A percentile compares a stretch with the other conserved stretches of the same genome.
Conservation (phyloP, 805 yeast species). For the Sugiyamaella americana region DNA sequence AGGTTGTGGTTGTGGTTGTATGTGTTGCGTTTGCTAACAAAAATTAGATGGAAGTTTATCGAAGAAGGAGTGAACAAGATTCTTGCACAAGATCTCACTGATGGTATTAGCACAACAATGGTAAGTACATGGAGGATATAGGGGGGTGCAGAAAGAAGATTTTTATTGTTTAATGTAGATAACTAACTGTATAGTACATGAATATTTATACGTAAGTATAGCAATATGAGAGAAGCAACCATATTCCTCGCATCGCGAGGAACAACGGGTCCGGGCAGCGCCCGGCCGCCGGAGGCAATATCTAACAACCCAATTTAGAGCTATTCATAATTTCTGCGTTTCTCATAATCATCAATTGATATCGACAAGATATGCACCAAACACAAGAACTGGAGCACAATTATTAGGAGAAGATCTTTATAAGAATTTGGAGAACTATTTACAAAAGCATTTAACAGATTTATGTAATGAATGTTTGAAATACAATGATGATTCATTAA, state of each 20-base stretch:
- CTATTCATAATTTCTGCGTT: constrained; percentile 88
- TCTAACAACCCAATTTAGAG: too few relatives aligned
- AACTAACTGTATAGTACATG: too few relatives aligned
- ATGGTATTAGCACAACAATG: constrained; percentile 32
- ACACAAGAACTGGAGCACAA: constrained; percentile 32
- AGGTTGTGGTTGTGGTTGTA: too few relatives aligned
- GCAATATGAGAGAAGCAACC: too few relatives aligned
- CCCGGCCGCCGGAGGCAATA: too few relatives aligned
- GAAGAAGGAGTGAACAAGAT: constrained; percentile 35
- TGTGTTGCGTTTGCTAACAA: constrained; percentile 3
- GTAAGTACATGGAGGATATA: too few relatives aligned
- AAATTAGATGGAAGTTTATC: constrained; percentile 35
- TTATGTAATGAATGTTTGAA: constrained; percentile 30
- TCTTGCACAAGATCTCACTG: constrained; percentile 32
- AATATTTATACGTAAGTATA: too few relatives aligned
- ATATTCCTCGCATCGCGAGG: too few relatives aligned
- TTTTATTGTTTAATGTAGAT: too few relatives aligned
- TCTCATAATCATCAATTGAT: constrained; percentile 11
- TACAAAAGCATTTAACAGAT: constrained; percentile 43
- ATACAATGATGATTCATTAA: constrained; percentile 57
- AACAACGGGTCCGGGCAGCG: too few relatives aligned
- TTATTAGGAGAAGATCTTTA: constrained; percentile 90
- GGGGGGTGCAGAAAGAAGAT: too few relatives aligned
- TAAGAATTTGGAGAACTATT: constrained; percentile 58
- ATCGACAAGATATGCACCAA: constrained; percentile 9